A percentile compares a stretch with the other conserved stretches of the same genome.
Evolutionary conservation across 306 rosid genomes (phyloP).

Genomic region (Vigna hirtella): DNA sequence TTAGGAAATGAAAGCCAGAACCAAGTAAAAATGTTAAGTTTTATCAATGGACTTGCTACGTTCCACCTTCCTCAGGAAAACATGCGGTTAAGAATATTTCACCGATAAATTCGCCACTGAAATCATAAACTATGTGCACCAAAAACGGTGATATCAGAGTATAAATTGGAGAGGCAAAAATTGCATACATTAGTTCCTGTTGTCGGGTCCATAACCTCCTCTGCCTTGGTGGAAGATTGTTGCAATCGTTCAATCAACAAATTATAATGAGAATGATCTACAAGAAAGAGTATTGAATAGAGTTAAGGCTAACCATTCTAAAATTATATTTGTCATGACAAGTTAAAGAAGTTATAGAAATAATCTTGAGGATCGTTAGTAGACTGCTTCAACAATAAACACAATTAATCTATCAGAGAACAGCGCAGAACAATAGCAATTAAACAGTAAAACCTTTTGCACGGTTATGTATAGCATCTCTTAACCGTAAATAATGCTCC

Average conservation of each 20-base stretch:
- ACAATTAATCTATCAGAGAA: constrained; percentile 2
- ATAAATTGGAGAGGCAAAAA: constrained; percentile 41
- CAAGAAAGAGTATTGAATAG: constrained; percentile 25
- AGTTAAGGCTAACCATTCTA: no score
- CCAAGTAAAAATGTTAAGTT: constrained; percentile 3
- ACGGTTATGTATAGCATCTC: constrained; percentile 65
- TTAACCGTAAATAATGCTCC: constrained; percentile 61
- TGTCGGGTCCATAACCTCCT: constrained; percentile 54
- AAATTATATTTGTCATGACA: no score
- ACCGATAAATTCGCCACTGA: constrained; percentile 19
- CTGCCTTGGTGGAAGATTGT: constrained; percentile 61
- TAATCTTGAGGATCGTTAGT: constrained; percentile 6
- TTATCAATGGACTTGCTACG: neutral
- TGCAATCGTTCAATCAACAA: constrained; percentile 64
- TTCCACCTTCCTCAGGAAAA: constrained; percentile 19
- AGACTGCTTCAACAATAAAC: constrained; percentile 25
- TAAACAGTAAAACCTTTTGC: constrained; percentile 57
- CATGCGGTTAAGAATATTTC: constrained; percentile 18
- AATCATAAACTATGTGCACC: constrained; percentile 15
- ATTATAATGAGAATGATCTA: constrained; percentile 68
- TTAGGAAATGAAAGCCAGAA: neutral
- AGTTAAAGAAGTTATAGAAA: no score
- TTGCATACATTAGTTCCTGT: constrained; percentile 61
- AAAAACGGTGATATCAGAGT: constrained; percentile 28
- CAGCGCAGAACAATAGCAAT: constrained; percentile 25